Base-by-base conservation (phyloP, 768 basidiomycete species). In the Mycena galopus region DNA sequence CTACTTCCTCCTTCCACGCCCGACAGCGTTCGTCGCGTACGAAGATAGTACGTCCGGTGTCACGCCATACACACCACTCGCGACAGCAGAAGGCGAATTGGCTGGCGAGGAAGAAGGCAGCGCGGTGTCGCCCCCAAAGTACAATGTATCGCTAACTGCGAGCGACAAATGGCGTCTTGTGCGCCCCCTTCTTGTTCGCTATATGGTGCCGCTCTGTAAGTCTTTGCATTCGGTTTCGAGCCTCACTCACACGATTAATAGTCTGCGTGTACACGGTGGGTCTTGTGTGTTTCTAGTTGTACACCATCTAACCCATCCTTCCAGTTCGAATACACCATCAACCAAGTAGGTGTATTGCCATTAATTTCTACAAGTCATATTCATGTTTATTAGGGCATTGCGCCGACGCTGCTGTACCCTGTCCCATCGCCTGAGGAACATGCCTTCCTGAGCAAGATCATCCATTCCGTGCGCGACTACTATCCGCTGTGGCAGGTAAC, bases 171-270 rank as follows among this genome's bases (percentile, higher is more conserved):
- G 94, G 88, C 82, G 85, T 29, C 84, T 99, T 7, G 92, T 95
- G 59, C 90, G 87, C 78, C 97, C 97, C 6, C 82, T 98, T 73
- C 79, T 98, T 42, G 66, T 87, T 62, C 91, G 89, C 73, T 99
- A 95, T 79, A 98, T 99, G 97, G 77, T 96, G n/a, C 97, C 96
- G 4, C 83, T 99, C 50, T 95, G 94, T 95, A 75, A 85, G 94
- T 88, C 4, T 27, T n/a, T 50, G n/a, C 58, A 53, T 39, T 6
- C n/a, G 8, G 8, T 56, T 62, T 62, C 25, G 44, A 29, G n/a
- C 27, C 71, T 27, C 27, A 25, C 66, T 74, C 5, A 66, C 35
- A 19, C 35, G 17, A 32, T 8, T n/a, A 29, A 17, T 59, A 67
- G 84, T 86, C 69, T 84, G 80, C 39, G 85, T 87, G 44, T 87